A percentile compares a stretch with the other conserved stretches of the same genome.
phyloP scores from a whole-genome alignment of 805 yeast genomes.

The Starmerella roubikii region DNA sequence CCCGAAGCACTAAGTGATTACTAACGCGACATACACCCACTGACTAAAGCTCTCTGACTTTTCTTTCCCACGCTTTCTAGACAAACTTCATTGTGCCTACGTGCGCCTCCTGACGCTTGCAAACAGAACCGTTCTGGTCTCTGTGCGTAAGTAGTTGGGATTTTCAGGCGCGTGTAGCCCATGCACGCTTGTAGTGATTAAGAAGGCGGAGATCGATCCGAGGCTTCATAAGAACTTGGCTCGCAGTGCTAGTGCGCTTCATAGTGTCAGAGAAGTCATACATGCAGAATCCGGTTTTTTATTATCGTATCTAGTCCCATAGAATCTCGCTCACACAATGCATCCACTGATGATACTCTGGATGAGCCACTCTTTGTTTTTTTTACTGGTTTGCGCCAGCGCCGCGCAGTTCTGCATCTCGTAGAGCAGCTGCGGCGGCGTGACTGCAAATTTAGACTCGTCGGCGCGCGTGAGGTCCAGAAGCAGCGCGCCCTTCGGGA shows the following conservation, averaged over 20 bases:
- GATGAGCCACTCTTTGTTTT: slow-evolving; percentile 23
- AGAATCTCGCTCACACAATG: slow-evolving; percentile 9
- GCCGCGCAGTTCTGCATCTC: slow-evolving; percentile 11
- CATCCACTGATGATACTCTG: slow-evolving; percentile 24
- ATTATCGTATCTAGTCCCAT: not conserved
- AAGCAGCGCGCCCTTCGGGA: slow-evolving; percentile 17
- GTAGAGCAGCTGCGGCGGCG: slow-evolving; percentile 7
- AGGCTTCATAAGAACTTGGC: slow-evolving; percentile 25
- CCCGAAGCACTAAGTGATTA: too few species aligned
- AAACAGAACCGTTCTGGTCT: slow-evolving; percentile 16
- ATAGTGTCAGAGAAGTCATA: slow-evolving; percentile 27
- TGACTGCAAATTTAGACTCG: not conserved
- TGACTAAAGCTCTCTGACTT: too few species aligned
- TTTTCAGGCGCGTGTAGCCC: slow-evolving; percentile 1
- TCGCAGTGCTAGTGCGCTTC: slow-evolving; percentile 16
- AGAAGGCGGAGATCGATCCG: slow-evolving; percentile 20
- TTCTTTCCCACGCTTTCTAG: slow-evolving; percentile 15
- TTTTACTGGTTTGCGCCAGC: slow-evolving; percentile 10
- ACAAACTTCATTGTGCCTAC: slow-evolving; percentile 22
- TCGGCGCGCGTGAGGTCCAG: slow-evolving; percentile 12
- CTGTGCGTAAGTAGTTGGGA: not conserved
- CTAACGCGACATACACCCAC: too few species aligned
- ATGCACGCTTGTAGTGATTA: slow-evolving; percentile 23
- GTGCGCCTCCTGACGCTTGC: slow-evolving; percentile 1
- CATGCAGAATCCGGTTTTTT: slow-evolving; percentile 12